Base-by-base conservation (phyloP, 768 basidiomycete species). In the Kwoniella dendrophila region DNA sequence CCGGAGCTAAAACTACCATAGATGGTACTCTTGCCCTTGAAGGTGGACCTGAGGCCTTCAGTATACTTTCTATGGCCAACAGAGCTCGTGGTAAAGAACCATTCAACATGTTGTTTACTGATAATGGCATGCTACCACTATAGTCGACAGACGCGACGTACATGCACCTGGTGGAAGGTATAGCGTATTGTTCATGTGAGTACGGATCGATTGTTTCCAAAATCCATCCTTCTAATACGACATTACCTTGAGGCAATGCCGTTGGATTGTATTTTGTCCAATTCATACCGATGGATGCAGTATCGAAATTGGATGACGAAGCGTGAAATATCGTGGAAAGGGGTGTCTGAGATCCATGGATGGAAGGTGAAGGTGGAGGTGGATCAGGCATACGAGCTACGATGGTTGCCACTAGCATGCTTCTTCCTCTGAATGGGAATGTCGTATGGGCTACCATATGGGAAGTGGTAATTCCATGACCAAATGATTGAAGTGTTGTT, bases 171-270 rank as follows among this genome's bases (percentile, higher is more conserved):
- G 93, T 91, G 3, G 92, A 96, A 0, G 94, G 96, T 45, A 98
- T 95, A 12, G 91, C 85, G 73, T 92, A 95, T 66, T 91, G 92
- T 79, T 95, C 92, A 63, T 87, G 88, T 24, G 91, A 89, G 68
- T 97, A 97, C 0, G 94, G 93, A 73, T 98, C 95, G 48, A 98
- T 84, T 3, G 95, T 97, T 81, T 99, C 93, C 70, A 96, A 80
- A 32, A 95, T 86, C 96, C 96, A 99, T 1, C 90, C 95, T 71
- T 97, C 93, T 5, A 99, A 81, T 67, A 90, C 87, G 33, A 92
- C 82, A 14, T 89, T 86, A 1, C 92, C 95, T 16, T 90, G 82
- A 0, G 91, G 90, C 8, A 91, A 83, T 0, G 60, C 71, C 54
- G 85, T 85, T 0, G 90, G 82, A 77, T 98, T 97, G 77, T 90